Percentiles rank a stretch among this genome's conserved stretches.
Conservation (phyloP, 257 asterid genomes). For the Penstemon eatonii region DNA sequence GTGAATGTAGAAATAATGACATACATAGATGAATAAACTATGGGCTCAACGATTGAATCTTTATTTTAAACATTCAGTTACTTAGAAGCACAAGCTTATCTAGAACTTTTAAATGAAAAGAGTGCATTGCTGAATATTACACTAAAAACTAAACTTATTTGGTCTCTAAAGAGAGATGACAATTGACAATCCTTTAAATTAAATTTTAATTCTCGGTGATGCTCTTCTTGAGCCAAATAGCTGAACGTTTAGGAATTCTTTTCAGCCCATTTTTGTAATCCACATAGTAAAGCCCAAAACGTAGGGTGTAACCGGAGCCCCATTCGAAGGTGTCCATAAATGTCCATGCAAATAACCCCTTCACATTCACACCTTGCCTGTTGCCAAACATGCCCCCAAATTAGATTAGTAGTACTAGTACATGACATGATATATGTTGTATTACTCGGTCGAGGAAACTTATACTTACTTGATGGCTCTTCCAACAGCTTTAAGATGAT, state of each 20-base stretch:
- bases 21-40: too few relatives aligned
- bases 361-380: background rate
- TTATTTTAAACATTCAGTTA: too few relatives aligned
- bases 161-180: too few relatives aligned
- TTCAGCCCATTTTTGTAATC: conserved; percentile 5
- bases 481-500: conserved; percentile 2
- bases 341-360: background rate
- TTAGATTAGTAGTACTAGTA: background rate
- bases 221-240: background rate
- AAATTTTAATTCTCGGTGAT: too few relatives aligned
- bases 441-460: background rate
- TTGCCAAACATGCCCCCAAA: background rate
- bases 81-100: too few relatives aligned
- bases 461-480: background rate
- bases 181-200: too few relatives aligned
- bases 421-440: background rate
- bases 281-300: conserved; percentile 6
- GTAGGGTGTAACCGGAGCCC: background rate
- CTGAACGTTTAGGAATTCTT: background rate
- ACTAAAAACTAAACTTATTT: too few relatives aligned
- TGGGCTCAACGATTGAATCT: too few relatives aligned
- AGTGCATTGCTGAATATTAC: too few relatives aligned
- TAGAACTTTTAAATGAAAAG: too few relatives aligned
- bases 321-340: conserved; percentile 2
- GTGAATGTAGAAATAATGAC: too few relatives aligned